Percentiles rank a stretch among this genome's conserved stretches.
Evolutionary conservation across 2,329 filamentous ascomycete genomes (phyloP).

Genomic region (Alternaria ventricosa): DNA sequence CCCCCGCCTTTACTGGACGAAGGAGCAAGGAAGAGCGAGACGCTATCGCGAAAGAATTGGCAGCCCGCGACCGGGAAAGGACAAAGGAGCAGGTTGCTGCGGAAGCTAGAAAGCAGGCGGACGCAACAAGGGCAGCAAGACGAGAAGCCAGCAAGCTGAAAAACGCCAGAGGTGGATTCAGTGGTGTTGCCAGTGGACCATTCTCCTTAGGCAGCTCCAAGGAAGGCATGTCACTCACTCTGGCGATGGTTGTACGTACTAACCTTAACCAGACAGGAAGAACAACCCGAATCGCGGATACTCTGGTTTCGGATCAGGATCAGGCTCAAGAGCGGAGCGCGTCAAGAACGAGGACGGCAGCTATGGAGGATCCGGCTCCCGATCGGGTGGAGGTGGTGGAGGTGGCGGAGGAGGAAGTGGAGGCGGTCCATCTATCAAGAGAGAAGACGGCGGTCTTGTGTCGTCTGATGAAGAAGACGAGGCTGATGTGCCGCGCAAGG

Average conservation of each 20-base stretch:
- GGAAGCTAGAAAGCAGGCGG: constrained; percentile 30
- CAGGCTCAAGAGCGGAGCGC: constrained; percentile 38
- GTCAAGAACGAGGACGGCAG: constrained; percentile 44
- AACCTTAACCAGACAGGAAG: constrained; percentile 29
- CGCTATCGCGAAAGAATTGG: constrained; percentile 50
- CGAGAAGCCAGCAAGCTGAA: constrained; percentile 35
- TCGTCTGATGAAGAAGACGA: constrained; percentile 61
- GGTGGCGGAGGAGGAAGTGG: constrained; percentile 16
- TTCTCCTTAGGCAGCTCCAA: constrained; percentile 46
- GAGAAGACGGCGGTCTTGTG: constrained; percentile 50
- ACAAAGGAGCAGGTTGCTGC: constrained; percentile 44
- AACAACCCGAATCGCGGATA: constrained; percentile 23
- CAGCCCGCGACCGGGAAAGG: constrained; percentile 48
- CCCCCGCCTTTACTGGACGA: constrained; percentile 53
- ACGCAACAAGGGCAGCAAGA: constrained; percentile 27
- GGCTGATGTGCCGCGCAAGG: constrained; percentile 51
- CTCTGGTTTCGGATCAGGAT: constrained; percentile 33
- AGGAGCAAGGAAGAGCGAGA: constrained; percentile 54
- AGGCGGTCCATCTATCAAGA: constrained; percentile 26
- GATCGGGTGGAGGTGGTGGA: constrained; percentile 22
- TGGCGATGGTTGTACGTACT: neutral
- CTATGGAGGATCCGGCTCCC: constrained; percentile 19
- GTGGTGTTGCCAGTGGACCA: constrained; percentile 50
- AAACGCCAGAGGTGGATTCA: constrained; percentile 52
- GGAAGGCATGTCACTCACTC: constrained; percentile 28